Conservation (phyloP, 352 stramenopile genomes). For the Globisporangium yorkense region DNA sequence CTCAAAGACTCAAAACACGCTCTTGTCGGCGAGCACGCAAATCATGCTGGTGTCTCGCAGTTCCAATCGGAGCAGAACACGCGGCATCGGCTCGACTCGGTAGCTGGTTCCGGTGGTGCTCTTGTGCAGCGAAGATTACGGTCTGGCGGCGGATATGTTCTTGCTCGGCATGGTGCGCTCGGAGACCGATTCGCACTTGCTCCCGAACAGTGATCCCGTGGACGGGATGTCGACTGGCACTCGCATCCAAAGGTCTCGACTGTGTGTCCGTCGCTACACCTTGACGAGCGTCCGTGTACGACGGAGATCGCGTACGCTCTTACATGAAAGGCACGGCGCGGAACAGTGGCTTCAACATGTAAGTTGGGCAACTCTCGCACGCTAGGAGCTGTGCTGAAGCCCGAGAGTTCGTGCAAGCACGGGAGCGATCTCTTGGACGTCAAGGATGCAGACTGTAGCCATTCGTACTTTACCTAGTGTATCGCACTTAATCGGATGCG, state of each 20-base stretch:
- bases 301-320: not conserved
- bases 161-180: not conserved
- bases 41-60: not conserved
- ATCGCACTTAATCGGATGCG: not conserved
- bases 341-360: not conserved
- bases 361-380: too few relatives aligned
- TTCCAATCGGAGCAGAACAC: not conserved
- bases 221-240: not conserved
- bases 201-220: not conserved
- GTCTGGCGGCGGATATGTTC: not conserved
- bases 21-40: not conserved
- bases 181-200: not conserved
- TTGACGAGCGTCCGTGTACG: not conserved
- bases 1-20: not conserved
- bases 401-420: too few relatives aligned
- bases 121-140: not conserved
- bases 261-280: not conserved
- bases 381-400: too few relatives aligned
- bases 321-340: not conserved
- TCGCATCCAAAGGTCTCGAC: too few relatives aligned
- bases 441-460: not conserved
- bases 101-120: not conserved
- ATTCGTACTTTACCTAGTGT: not conserved
- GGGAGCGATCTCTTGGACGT: not conserved
- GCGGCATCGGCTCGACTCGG: not conserved